Percentiles rank a stretch among this genome's conserved stretches.
Conservation (phyloP, 192 early-diverging fungal genomes). For the Phycomyces blakesleeanus region DNA sequence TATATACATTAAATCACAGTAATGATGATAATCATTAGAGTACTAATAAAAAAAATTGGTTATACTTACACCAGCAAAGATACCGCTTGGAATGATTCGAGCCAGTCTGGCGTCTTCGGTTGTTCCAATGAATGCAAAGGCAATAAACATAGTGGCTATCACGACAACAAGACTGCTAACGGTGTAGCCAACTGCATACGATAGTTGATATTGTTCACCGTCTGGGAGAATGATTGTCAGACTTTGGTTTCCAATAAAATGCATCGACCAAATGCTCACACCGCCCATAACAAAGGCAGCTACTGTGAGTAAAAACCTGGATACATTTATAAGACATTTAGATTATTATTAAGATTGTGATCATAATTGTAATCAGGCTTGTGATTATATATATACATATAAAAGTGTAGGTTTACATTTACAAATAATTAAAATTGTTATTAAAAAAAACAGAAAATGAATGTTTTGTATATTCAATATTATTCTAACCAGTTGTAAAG, state of each 20-base stretch:
- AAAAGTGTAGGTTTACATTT: background rate
- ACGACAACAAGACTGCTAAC: slow-evolving; percentile 30
- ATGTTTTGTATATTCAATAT: background rate
- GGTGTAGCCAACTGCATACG: slow-evolving; percentile 31
- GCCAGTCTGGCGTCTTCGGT: slow-evolving; percentile 29
- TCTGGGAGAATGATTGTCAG: slow-evolving; percentile 16
- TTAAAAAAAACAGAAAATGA: too few relatives aligned
- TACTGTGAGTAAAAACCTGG: slow-evolving; percentile 31
- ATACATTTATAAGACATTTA: too few relatives aligned
- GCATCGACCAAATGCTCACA: slow-evolving; percentile 42
- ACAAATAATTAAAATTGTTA: too few relatives aligned
- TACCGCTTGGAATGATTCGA: slow-evolving; percentile 35
- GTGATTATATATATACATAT: too few relatives aligned
- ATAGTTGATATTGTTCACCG: slow-evolving; percentile 15
- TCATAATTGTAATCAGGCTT: too few relatives aligned
- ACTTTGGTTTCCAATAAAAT: slow-evolving; percentile 42
- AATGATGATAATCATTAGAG: slow-evolving; percentile 1
- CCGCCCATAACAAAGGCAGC: slow-evolving; percentile 39
- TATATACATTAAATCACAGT: background rate
- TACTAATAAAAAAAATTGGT: background rate
- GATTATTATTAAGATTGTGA: too few relatives aligned
- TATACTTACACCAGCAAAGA: slow-evolving; percentile 30
- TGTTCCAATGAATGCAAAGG: slow-evolving; percentile 32
- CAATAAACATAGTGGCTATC: slow-evolving; percentile 26
- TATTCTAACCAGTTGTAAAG: slow-evolving; percentile 27